A percentile compares a stretch with the other conserved stretches of the same genome.
Conservation (phyloP, 257 asterid genomes). For the Handroanthus guayacan region DNA sequence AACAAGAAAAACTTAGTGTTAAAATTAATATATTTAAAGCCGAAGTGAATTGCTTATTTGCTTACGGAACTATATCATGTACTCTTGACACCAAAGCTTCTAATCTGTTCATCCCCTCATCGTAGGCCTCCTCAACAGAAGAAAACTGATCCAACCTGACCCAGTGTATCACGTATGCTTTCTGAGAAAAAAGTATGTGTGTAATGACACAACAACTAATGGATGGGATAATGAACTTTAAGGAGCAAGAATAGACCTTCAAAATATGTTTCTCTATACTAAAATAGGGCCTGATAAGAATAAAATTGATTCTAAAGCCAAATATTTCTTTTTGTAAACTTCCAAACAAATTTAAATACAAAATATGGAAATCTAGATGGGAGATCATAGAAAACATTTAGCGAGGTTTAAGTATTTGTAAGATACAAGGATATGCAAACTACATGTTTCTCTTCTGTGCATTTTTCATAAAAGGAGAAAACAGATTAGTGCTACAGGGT, state of each 20-base stretch:
- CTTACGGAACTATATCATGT: conserved; percentile 84
- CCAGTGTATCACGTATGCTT: conserved; percentile 96
- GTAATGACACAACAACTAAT: conserved; percentile 22
- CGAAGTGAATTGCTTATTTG: conserved; percentile 50
- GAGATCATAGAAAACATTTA: conserved; percentile 14
- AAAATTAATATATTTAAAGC: conserved; percentile 4
- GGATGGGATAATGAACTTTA: conserved; percentile 22
- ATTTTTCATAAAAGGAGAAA: conserved; percentile 28
- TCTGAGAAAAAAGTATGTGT: conserved; percentile 54
- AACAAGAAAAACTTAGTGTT: conserved; percentile 19
- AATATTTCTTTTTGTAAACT: conserved; percentile 2
- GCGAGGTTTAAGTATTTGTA: conserved; percentile 6
- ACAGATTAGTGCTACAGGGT: conserved; percentile 21
- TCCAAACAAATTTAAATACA: background rate
- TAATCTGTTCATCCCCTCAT: conserved; percentile 72
- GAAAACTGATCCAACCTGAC: conserved; percentile 83
- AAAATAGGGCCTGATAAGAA: background rate
- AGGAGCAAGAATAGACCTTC: conserved; percentile 18
- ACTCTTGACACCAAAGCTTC: conserved; percentile 82
- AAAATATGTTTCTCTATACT: conserved; percentile 19
- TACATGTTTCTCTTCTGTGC: conserved; percentile 14
- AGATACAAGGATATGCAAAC: conserved; percentile 22
- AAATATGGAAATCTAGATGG: background rate
- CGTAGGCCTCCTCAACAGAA: conserved; percentile 82
- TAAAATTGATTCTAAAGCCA: conserved; percentile 1